Base-by-base conservation (phyloP, 1,284 basidiomycete genomes). In the Puccinia coronata region DNA sequence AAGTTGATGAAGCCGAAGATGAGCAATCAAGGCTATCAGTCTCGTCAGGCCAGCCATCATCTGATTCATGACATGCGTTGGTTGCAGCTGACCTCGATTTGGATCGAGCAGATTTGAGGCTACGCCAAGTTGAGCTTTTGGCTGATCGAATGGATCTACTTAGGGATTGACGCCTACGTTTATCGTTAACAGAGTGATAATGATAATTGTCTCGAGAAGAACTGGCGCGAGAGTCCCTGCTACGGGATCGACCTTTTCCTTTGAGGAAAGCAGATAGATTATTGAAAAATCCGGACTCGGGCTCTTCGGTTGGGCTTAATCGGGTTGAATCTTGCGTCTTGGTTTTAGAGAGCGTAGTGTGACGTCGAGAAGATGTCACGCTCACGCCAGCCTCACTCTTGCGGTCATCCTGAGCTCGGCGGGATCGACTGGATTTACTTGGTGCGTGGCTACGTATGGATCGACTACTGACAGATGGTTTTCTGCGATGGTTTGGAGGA, bases 201-300 rank as follows among this genome's bases (percentile, higher is more conserved):
- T 65, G 61, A 67, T 63, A 77, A 20, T 65, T 20, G 11, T 51
- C 51, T n/a, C 67, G 53, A 34, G 23, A 59, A 14, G 67, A 80
- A 47, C 51, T 79, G 31, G 23, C n/a, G 41, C 55, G 28, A 39
- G 78, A 80, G 49, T 72, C 55, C 28, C 43, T 69, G 63, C 78
- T 80, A n/a, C n/a, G 69, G 36, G 78, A 69, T 80, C 78, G 49
- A 72, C 55, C 78, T 63, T 81, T 81, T 3, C 79, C 79, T 34
- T 81, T 73, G 25, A 81, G 59, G 55, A 81, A 63, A 31, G 79
- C 57, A 8, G 79, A 81, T 18, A 81, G 55, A 51, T 81, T 47
- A 55, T 53, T 74, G 31, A 81, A 81, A 43, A 81, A 81, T 41
- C 79, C 79, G 47, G 36, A 49, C 70, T 81, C 79, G 20, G 79